Evolutionary conservation across 257 asterid species (phyloP).

Genomic region (Solanum appendiculatum): DNA sequence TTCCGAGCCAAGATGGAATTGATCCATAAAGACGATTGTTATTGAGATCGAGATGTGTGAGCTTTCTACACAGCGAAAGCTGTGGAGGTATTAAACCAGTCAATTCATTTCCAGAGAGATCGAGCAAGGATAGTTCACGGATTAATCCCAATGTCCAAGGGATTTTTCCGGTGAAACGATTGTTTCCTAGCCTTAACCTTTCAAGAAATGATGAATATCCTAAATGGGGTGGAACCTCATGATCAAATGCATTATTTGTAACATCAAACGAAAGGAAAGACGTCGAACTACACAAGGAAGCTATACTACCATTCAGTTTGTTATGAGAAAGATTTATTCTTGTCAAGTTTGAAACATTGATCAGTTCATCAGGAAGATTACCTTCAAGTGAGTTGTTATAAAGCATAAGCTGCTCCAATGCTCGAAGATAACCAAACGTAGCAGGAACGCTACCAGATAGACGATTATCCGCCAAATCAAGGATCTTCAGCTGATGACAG

Average conservation of each 20-base stretch:
- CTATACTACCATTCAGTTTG: slow-evolving; percentile 59
- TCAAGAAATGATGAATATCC: slow-evolving; percentile 68
- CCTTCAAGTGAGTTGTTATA: slow-evolving; percentile 83
- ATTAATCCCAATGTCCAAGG: slow-evolving; percentile 65
- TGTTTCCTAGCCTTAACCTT: slow-evolving; percentile 66
- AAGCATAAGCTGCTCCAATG: slow-evolving; percentile 69
- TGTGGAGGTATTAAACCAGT: slow-evolving; percentile 59
- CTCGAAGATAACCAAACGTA: slow-evolving; percentile 45
- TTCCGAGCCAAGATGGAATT: slow-evolving; percentile 75
- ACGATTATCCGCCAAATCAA: slow-evolving; percentile 79
- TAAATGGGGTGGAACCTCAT: slow-evolving; percentile 51
- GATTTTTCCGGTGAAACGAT: slow-evolving; percentile 56
- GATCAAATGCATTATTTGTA: slow-evolving; percentile 57
- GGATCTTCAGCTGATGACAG: slow-evolving; percentile 46
- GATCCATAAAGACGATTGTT: slow-evolving; percentile 57
- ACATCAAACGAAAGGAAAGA: slow-evolving; percentile 73
- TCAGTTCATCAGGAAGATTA: slow-evolving; percentile 49
- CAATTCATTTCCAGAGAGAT: slow-evolving; percentile 61
- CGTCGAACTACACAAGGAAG: slow-evolving; percentile 56
- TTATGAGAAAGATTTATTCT: slow-evolving; percentile 73
- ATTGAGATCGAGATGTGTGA: slow-evolving; percentile 77
- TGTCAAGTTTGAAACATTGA: slow-evolving; percentile 46
- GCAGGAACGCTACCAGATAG: slow-evolving; percentile 68
- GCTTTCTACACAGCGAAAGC: slow-evolving; percentile 54
- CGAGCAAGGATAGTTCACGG: slow-evolving; percentile 48